Evolutionary conservation across 768 basidiomycete species (phyloP).

Genomic region (Leccinum boreale): DNA sequence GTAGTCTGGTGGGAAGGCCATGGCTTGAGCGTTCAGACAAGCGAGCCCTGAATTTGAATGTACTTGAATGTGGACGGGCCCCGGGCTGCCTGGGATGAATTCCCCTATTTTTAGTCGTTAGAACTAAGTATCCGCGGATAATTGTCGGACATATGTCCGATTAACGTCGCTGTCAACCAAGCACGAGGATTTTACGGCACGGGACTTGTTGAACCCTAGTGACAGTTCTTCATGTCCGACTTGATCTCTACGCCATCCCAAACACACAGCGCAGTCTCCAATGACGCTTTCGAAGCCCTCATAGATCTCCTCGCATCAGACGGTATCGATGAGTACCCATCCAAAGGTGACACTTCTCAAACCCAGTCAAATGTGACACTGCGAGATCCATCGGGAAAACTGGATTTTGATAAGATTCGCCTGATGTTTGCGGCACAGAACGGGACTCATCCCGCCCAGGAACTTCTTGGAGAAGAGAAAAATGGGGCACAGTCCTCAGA

Average conservation of each 20-base stretch:
- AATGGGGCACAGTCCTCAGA: background rate
- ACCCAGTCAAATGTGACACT: conserved; percentile 8
- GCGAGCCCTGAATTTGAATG: background rate
- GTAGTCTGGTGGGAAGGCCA: conserved; percentile 25
- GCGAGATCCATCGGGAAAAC: conserved; percentile 28
- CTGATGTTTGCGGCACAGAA: conserved; percentile 23
- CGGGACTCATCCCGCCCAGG: background rate
- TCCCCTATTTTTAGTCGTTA: background rate
- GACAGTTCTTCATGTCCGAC: conserved; percentile 20
- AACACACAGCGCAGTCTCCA: conserved; percentile 15
- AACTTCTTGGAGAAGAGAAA: background rate
- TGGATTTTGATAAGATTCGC: conserved; percentile 32
- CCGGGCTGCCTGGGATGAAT: background rate
- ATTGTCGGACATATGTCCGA: too few relatives aligned
- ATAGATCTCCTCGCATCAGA: conserved; percentile 32
- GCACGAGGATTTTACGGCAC: background rate
- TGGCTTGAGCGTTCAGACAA: background rate
- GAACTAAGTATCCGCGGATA: too few relatives aligned
- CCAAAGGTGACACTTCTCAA: background rate
- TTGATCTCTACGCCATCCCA: conserved; percentile 24
- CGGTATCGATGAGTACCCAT: conserved; percentile 15
- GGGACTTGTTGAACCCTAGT: background rate
- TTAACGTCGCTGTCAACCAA: too few relatives aligned
- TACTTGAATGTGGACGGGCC: background rate
- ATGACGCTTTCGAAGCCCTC: conserved; percentile 24